Evolutionary conservation across 2,329 filamentous ascomycete genomes (phyloP).

Genomic region (Paramyrothecium sp.): DNA sequence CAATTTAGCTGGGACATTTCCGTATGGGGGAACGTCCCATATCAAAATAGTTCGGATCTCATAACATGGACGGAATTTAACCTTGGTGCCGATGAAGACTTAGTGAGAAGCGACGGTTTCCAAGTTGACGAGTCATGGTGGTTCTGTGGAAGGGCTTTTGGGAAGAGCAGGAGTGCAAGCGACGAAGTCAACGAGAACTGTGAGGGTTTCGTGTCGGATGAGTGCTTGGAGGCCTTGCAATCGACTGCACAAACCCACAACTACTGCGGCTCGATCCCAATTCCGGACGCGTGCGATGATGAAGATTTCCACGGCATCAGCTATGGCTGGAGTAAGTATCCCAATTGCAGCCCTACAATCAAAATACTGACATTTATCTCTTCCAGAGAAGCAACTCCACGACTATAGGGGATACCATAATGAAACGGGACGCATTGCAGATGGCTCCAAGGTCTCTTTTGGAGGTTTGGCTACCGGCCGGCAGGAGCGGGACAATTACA

Average conservation of each 20-base stretch:
- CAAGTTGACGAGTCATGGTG: background rate
- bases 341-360: background rate
- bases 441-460: background rate
- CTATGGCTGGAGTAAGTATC: background rate
- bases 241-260: background rate
- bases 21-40: background rate
- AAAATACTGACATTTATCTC: background rate
- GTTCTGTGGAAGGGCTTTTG: background rate
- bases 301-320: background rate
- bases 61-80: background rate
- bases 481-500: background rate
- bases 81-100: background rate
- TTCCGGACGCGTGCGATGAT: background rate
- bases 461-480: background rate
- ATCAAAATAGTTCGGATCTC: background rate
- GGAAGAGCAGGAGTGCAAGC: background rate
- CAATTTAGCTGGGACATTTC: background rate
- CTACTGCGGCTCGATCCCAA: background rate
- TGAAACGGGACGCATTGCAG: background rate
- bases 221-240: background rate
- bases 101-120: background rate
- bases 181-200: background rate
- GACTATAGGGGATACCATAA: background rate
- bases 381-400: background rate
- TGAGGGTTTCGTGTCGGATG: background rate